These are phyloP conservation scores for Cnidoscolus chayamansa DNA, from an alignment of 441 rosid species.

Conservation along the genomic window DNA sequence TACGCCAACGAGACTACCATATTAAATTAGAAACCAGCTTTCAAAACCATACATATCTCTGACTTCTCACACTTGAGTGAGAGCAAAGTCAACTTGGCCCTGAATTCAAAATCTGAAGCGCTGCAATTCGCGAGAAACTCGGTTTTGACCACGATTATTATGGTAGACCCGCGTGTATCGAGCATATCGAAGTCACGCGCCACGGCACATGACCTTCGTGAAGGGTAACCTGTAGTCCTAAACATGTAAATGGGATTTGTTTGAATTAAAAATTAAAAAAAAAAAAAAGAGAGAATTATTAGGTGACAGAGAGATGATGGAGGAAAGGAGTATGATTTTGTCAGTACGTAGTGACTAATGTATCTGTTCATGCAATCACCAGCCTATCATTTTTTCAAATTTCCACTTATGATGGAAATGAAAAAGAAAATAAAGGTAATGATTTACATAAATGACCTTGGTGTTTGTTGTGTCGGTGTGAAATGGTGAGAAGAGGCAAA, in stretches of 20 bases:
- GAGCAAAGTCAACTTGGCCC: conserved; percentile 23
- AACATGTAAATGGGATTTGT: too few species aligned
- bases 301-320: too few species aligned
- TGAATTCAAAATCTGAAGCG: conserved; percentile 7
- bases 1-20: conserved; percentile 17
- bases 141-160: conserved; percentile 23
- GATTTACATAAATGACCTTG: not conserved
- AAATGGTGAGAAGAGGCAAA: not conserved
- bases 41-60: not conserved
- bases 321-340: too few species aligned
- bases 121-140: conserved; percentile 9
- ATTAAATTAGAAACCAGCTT: conserved; percentile 15
- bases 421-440: too few species aligned
- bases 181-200: conserved; percentile 14
- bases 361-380: not conserved
- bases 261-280: too few species aligned
- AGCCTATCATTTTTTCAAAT: too few species aligned
- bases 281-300: too few species aligned
- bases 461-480: conserved; percentile 7
- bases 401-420: not conserved
- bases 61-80: not conserved
- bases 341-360: too few species aligned
- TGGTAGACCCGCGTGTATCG: conserved; percentile 16
- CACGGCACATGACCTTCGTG: conserved; percentile 16
- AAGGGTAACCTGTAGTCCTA: not conserved